These are phyloP conservation scores for Aspergillus diversus DNA, from an alignment of 495 filamentous ascomycete genomes.

Conservation along the genomic window DNA sequence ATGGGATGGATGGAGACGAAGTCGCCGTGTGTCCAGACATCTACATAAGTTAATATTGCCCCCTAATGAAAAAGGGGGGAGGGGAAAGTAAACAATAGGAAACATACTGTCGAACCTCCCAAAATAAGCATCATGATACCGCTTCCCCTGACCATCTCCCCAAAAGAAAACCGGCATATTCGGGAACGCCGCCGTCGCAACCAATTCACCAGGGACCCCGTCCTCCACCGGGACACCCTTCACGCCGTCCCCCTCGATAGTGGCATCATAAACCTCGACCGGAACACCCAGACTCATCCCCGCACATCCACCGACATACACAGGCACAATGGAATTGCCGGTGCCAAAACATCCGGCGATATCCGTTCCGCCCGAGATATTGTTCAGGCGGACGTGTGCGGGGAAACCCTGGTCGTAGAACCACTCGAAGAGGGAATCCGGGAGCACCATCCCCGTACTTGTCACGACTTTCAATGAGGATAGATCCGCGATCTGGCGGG, in stretches of 20 bases:
- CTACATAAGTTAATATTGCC: conserved; percentile 11
- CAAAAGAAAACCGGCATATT: conserved; percentile 79
- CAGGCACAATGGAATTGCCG: conserved; percentile 66
- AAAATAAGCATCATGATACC: conserved; percentile 74
- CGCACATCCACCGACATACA: conserved; percentile 72
- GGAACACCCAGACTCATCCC: conserved; percentile 64
- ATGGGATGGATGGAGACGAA: conserved; percentile 71
- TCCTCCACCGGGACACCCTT: conserved; percentile 54
- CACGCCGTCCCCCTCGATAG: conserved; percentile 55
- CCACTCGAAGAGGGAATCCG: conserved; percentile 73
- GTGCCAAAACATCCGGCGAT: conserved; percentile 70
- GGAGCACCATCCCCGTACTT: conserved; percentile 76
- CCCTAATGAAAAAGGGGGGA: not conserved
- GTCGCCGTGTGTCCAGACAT: conserved; percentile 83
- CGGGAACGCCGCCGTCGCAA: conserved; percentile 69
- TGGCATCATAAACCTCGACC: conserved; percentile 65
- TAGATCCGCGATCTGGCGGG: conserved; percentile 66
- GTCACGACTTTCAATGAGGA: conserved; percentile 59
- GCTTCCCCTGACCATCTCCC: conserved; percentile 53
- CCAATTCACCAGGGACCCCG: conserved; percentile 73
- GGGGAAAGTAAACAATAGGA: not conserved
- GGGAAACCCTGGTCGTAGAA: conserved; percentile 82
- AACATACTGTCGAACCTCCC: conserved; percentile 53
- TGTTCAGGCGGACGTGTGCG: conserved; percentile 59
- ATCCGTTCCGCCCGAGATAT: conserved; percentile 80